Base-by-base conservation (phyloP, 805 yeast species). In the Starmera quercuum region DNA sequence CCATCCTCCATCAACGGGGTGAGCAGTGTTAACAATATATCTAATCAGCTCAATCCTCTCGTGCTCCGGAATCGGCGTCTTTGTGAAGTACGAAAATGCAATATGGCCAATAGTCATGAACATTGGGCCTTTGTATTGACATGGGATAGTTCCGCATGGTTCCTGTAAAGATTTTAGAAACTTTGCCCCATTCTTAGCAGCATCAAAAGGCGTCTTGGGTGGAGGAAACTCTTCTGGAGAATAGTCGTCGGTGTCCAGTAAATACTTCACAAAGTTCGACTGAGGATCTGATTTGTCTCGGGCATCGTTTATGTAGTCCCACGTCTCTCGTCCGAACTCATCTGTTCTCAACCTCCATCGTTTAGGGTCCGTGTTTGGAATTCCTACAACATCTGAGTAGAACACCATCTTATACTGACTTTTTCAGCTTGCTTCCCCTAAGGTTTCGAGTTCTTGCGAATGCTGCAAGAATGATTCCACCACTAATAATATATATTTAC, bases 1-100 rank as follows among this genome's bases (percentile, higher is more conserved):
- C 99, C 99, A 92, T 2, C 98, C 99, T n/a, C 99, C 99, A 57
- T 92, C 98, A 1, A 88, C 95, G 0, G 97, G 97, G 54, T 92
- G 96, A 0, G 97, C 80, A 0, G 85, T 73, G 54, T 92, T 92
- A n/a, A 86, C 84, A 13, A 92, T 59, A 52, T 88, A 92, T 38
- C 98, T 68, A 19, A 83, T 75, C 51, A 92, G 59, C 57, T 92
- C 99, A 11, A 61, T 59, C 41, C 65, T 65, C 47, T 70, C 73
- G 25, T 73, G 78, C 20, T 75, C 78, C 0, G 88, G 79, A 24
- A 92, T 82, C 9, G 72, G 73, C 0, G 75, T 68, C 24, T 74
- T 71, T 10, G 88, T 71, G 53, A 78, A 77, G 56, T 87, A 84
- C 42, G 73, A 69, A 2, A 84, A 76, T 0, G 73, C 83, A 18